These are phyloP conservation scores for Lecanicillium sp. DNA, from an alignment of 2,329 filamentous ascomycete genomes.

Conservation along the genomic window DNA sequence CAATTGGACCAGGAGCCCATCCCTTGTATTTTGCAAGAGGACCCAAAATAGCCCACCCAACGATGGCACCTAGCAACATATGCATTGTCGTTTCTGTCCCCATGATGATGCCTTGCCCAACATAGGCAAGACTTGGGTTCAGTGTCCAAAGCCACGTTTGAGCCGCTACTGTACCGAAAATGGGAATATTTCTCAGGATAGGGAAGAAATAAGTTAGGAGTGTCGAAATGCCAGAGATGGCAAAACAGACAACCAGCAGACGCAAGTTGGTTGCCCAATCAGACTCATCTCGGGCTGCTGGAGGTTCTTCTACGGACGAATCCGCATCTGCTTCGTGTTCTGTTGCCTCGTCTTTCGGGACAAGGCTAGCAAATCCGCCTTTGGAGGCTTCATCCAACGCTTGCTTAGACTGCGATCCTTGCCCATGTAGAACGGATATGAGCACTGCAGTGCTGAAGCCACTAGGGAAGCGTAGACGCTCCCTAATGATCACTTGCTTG, in stretches of 20 bases:
- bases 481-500: slow-evolving; percentile 85
- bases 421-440: slow-evolving; percentile 81
- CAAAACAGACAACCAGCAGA: slow-evolving; percentile 51
- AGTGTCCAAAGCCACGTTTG: slow-evolving; percentile 88
- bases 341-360: slow-evolving; percentile 27
- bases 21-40: slow-evolving; percentile 78
- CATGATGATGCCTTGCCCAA: slow-evolving; percentile 98
- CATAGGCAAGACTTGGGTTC: slow-evolving; percentile 94
- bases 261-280: slow-evolving; percentile 45
- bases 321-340: slow-evolving; percentile 28
- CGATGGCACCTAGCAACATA: slow-evolving; percentile 83
- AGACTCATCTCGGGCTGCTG: slow-evolving; percentile 14
- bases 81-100: slow-evolving; percentile 90
- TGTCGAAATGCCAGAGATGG: slow-evolving; percentile 61
- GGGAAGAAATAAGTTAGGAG: slow-evolving; percentile 87
- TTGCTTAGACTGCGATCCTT: slow-evolving; percentile 29
- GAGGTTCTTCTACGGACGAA: slow-evolving; percentile 27
- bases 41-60: slow-evolving; percentile 89
- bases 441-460: slow-evolving; percentile 93
- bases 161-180: slow-evolving; percentile 72
- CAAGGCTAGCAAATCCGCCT: slow-evolving; percentile 39
- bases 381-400: slow-evolving; percentile 30
- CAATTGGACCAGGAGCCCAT: slow-evolving; percentile 84
- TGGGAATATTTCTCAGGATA: slow-evolving; percentile 73
- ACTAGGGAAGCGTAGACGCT: slow-evolving; percentile 89